Base-by-base conservation (phyloP, 169 alveolate genomes). In the Plasmodium gaboni region DNA sequence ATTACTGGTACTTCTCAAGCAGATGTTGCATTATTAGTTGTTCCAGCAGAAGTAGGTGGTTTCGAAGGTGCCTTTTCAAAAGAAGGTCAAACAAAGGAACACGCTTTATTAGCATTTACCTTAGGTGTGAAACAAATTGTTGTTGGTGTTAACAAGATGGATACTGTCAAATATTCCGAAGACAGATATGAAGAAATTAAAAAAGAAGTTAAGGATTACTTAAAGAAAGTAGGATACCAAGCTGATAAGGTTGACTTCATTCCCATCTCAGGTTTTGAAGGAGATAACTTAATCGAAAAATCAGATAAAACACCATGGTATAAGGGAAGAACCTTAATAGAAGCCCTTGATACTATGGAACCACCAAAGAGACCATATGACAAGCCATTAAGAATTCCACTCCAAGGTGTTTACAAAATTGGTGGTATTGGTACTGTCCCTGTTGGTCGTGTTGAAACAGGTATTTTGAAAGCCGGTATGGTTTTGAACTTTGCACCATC, bases 341-440 rank as follows among this genome's bases (percentile, higher is more conserved):
- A 97, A 93, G 99, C 99, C 69, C 95, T 98, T 48, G 99, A 98
- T 94, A 92, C 94, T 59, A 96, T 98, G 97, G 98, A 96, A 83
- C 98, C 99, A 78, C 99, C 99, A 76, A 97, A 97, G 96, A 96
- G 99, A 92, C 99, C 99, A 73, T 92, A 92, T 74, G 99, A 98
- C 91, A 97, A 97, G 95, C 99, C 99, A 32, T 96, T 98, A 87
- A 97, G 99, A 93, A 96, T 98, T 68, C 99, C 99, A 59, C 94
- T 98, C 67, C 98, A 97, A 91, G 99, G 98, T 93, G 99, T 99
- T 15, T 99, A 98, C 98, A 98, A 98, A 97, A 99, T 99, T 92
- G 98, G 99, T 76, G 99, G 99, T 95, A 97, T 98, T 88, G 99
- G 99, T 90, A 98, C 99, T 55, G 99, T 98, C 89, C 99, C 99